These are phyloP conservation scores for Saccharomycopsis sp. DNA, from an alignment of 805 yeast genomes.

Conservation along the genomic window DNA sequence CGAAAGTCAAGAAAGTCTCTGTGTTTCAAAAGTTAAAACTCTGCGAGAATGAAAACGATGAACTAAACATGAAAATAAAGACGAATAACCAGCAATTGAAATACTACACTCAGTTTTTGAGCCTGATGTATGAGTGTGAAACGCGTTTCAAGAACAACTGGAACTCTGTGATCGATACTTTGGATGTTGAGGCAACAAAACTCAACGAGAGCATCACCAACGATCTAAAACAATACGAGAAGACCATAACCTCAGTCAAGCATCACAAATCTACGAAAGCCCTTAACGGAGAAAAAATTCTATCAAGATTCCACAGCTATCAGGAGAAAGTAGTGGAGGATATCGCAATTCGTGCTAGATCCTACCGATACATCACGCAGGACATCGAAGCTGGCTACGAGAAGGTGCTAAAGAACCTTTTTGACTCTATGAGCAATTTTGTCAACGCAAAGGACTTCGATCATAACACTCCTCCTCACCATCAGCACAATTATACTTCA, in stretches of 20 bases:
- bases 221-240: conserved; percentile 7
- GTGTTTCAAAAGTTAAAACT: conserved; percentile 8
- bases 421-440: neutral
- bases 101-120: conserved; percentile 82
- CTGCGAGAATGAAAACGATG: conserved; percentile 17
- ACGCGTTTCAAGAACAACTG: conserved; percentile 4
- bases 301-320: neutral
- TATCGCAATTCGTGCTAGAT: neutral
- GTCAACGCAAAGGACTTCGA: neutral
- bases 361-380: neutral
- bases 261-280: conserved; percentile 2
- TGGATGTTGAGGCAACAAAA: conserved; percentile 3
- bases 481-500: neutral
- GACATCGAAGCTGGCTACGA: neutral
- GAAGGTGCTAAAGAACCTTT: neutral
- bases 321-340: neutral
- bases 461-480: conserved; percentile 2
- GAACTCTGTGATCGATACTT: conserved; percentile 4
- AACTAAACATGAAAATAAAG: conserved; percentile 7
- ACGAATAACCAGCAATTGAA: conserved; percentile 75
- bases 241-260: neutral
- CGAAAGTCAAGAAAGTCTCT: conserved; percentile 17
- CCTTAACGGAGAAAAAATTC: neutral
- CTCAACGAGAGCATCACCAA: neutral
- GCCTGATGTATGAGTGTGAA: conserved; percentile 41